Evolutionary conservation across 2,329 filamentous ascomycete species (phyloP), one percentile per base, ranked within the genome.

Genomic region (Septoria linicola): DNA sequence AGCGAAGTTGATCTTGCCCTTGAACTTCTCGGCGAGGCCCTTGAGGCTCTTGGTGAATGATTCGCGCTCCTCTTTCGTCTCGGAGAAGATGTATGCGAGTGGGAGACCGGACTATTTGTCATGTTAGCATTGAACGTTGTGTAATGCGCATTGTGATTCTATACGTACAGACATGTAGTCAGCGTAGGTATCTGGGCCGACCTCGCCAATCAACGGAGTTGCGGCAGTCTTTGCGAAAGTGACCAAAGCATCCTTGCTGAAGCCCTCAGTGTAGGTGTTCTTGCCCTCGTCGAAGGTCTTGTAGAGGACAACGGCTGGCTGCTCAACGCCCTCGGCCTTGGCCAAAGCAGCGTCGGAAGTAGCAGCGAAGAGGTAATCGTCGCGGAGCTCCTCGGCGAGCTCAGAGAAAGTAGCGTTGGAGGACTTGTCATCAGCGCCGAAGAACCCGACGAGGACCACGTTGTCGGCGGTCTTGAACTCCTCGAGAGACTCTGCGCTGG

Each of bases 381-480:
- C 92, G 59, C 93, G 86, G 70, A 92, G 83, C 85, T 79, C 63
- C 50, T 82, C 73, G 73, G 89, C 87, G 54, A 87, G 80, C 55
- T 82, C 77, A 61, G 84, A 82, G 78, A 91, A 97, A 64, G 87
- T 90, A 72, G 92, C 83, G 76, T 89, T 95, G 62, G 89, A 89
- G 60, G 83, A 74, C 82, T 95, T 95, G 72, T 88, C 85, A 57
- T 87, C 84, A 52, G 81, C 77, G 58, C 83, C 83, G 66, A 96
- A 82, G 81, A 91, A 99, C 63, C 85, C 92, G 58, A 99, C 84
- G 49, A 97, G 73, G 54, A 97, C 92, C 58, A 97, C 89, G 80
- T 96, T 96, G 78, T 99, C 93, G 70, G 91, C 84, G 54, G 86
- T 92, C 85, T 97, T 97, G 85, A 99, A 96, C 66, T 96, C 91